A percentile compares a stretch with the other conserved stretches of the same genome.
Conservation (phyloP, 192 early-diverging fungal genomes). For the Rhizophagus clarus region DNA sequence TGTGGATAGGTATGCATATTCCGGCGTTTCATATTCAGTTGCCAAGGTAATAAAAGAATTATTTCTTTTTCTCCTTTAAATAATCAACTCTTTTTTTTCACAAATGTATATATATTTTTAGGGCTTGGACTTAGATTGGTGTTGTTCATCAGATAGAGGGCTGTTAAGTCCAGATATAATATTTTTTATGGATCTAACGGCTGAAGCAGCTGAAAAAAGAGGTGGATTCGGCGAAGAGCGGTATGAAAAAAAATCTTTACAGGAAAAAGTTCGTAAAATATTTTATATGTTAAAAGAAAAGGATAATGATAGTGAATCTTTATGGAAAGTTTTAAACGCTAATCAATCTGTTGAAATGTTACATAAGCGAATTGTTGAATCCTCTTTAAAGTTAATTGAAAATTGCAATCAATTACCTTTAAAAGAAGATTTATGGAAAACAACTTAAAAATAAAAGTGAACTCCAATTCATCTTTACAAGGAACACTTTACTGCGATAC, state of each 20-base stretch:
- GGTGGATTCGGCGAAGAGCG: constrained; percentile 91
- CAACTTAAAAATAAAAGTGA: neutral
- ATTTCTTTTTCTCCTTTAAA: neutral
- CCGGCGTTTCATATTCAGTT: constrained; percentile 89
- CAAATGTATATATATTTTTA: constrained; percentile 27
- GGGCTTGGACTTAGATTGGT: constrained; percentile 86
- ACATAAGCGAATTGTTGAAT: constrained; percentile 7
- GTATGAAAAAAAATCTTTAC: constrained; percentile 86
- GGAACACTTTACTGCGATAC: too few relatives aligned
- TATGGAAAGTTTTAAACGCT: constrained; percentile 10
- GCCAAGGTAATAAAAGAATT: constrained; percentile 65
- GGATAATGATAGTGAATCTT: constrained; percentile 1
- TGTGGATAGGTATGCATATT: constrained; percentile 95
- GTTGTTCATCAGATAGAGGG: constrained; percentile 82
- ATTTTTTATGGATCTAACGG: constrained; percentile 83
- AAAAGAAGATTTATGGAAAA: constrained; percentile 17
- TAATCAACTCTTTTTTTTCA: neutral
- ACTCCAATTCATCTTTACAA: too few relatives aligned
- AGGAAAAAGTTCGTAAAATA: constrained; percentile 71
- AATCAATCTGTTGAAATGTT: neutral
- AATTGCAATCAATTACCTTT: constrained; percentile 10
- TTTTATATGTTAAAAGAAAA: constrained; percentile 50
- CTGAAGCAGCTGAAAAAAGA: constrained; percentile 72
- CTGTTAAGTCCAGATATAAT: constrained; percentile 85
- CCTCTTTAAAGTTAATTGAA: neutral